Evolutionary conservation across 148 eudicot genomes (phyloP).

Genomic region (Beta vulgaris): DNA sequence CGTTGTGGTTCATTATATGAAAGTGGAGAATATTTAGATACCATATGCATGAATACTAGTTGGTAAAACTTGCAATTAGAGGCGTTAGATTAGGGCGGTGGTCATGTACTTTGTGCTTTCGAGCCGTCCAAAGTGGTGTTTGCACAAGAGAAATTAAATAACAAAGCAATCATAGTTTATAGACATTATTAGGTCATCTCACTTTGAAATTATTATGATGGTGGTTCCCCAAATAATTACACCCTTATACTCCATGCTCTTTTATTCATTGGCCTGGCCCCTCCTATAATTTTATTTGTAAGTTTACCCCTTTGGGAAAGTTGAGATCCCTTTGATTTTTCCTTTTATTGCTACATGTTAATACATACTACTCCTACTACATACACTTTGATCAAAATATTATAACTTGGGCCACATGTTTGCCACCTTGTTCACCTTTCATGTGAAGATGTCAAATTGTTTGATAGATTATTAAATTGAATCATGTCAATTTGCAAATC

Average conservation of each 20-base stretch:
- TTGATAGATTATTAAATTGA: not conserved
- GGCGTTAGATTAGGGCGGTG: constrained; percentile 16
- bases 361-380: not conserved
- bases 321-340: constrained; percentile 13
- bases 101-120: constrained; percentile 3
- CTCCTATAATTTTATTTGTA: constrained; percentile 17
- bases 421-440: constrained; percentile 36
- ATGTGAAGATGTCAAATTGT: constrained; percentile 32
- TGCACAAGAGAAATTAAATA: not conserved
- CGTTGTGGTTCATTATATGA: constrained; percentile 6
- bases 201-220: not conserved
- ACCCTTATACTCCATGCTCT: constrained; percentile 13
- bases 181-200: constrained; percentile 14
- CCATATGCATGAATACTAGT: not conserved
- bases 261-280: constrained; percentile 17
- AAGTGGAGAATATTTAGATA: not conserved
- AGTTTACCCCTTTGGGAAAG: constrained; percentile 48
- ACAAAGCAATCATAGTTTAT: not conserved
- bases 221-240: constrained; percentile 14
- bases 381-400: not conserved
- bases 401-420: constrained; percentile 40
- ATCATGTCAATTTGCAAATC: constrained; percentile 31
- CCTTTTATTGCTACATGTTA: not conserved
- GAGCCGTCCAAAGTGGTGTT: constrained; percentile 27
- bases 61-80: not conserved